A percentile compares a stretch with the other conserved stretches of the same genome.
Evolutionary conservation across 225 moss, liverwort and hornwort genomes (phyloP).

Genomic region (Thuidium tamariscinum): DNA sequence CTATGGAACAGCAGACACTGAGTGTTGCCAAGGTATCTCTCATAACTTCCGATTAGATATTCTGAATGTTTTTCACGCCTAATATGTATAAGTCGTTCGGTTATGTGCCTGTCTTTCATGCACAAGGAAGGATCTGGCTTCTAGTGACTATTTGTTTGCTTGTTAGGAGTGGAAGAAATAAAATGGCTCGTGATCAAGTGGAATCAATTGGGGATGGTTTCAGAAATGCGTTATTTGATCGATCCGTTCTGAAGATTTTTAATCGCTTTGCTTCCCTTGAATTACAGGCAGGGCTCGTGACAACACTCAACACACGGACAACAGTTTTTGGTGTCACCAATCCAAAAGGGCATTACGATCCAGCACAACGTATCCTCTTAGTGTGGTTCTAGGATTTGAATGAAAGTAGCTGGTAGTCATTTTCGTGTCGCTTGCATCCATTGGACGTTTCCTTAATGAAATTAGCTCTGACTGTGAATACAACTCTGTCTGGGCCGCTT

Average conservation of each 20-base stretch:
- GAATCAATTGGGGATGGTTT: not conserved
- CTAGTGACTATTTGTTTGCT: not conserved
- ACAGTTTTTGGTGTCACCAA: slow-evolving; percentile 98
- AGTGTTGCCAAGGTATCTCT: slow-evolving; percentile 87
- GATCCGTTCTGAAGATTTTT: not conserved
- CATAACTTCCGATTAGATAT: not conserved
- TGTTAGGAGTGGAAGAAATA: not conserved
- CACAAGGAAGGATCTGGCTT: not conserved
- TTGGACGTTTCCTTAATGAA: slow-evolving; percentile 20
- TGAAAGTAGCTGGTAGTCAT: not conserved
- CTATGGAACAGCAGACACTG: slow-evolving; percentile 99
- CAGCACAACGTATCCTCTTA: slow-evolving; percentile 71
- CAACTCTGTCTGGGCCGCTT: slow-evolving; percentile 80
- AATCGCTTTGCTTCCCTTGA: not conserved
- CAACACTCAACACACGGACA: slow-evolving; percentile 84
- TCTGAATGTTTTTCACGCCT: not conserved
- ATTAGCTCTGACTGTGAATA: slow-evolving; percentile 87
- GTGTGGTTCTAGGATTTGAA: not conserved
- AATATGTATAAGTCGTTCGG: not conserved
- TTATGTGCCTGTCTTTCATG: not conserved
- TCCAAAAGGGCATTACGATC: slow-evolving; percentile 95
- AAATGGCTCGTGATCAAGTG: not conserved
- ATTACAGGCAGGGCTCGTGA: slow-evolving; percentile 89
- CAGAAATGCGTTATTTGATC: not conserved
- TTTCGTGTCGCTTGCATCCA: not conserved